A percentile compares a stretch with the other conserved stretches of the same genome.
phyloP scores from a whole-genome alignment of 345 rosid species.

The Lagerstroemia speciosa region DNA sequence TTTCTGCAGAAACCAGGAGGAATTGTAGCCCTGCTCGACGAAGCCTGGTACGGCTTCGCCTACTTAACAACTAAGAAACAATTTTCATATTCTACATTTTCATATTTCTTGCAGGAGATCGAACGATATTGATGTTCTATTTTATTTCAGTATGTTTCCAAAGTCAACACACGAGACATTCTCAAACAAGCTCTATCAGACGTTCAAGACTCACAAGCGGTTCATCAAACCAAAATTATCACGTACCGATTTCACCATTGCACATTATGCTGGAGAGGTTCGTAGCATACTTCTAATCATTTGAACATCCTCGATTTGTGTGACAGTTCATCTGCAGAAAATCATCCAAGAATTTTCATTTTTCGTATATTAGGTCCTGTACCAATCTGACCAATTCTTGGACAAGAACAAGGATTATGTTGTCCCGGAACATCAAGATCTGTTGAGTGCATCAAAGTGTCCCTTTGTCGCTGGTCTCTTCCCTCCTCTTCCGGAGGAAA shows the following conservation, averaged over 20 bases:
- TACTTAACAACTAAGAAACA: background rate
- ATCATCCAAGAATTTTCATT: background rate
- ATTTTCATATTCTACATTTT: background rate
- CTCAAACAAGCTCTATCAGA: slow-evolving; percentile 89
- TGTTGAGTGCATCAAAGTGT: slow-evolving; percentile 69
- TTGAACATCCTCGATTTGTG: background rate
- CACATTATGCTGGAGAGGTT: slow-evolving; percentile 98
- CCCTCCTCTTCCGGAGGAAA: slow-evolving; percentile 80
- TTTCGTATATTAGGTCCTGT: slow-evolving; percentile 38
- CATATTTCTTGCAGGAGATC: background rate
- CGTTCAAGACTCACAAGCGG: slow-evolving; percentile 76
- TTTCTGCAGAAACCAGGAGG: slow-evolving; percentile 22
- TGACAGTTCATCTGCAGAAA: background rate
- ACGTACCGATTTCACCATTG: slow-evolving; percentile 82
- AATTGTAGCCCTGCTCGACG: slow-evolving; percentile 19
- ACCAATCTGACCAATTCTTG: slow-evolving; percentile 90
- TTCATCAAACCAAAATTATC: slow-evolving; percentile 93
- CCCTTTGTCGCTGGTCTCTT: slow-evolving; percentile 85
- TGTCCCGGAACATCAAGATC: slow-evolving; percentile 90
- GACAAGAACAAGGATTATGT: slow-evolving; percentile 98
- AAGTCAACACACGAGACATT: slow-evolving; percentile 98
- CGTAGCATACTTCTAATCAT: background rate
- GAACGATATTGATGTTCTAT: background rate
- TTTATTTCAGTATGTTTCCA: slow-evolving; percentile 84
- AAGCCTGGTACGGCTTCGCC: slow-evolving; percentile 15